Base-by-base conservation (phyloP, 129 eudicot genomes). In the Artemisia annua region DNA sequence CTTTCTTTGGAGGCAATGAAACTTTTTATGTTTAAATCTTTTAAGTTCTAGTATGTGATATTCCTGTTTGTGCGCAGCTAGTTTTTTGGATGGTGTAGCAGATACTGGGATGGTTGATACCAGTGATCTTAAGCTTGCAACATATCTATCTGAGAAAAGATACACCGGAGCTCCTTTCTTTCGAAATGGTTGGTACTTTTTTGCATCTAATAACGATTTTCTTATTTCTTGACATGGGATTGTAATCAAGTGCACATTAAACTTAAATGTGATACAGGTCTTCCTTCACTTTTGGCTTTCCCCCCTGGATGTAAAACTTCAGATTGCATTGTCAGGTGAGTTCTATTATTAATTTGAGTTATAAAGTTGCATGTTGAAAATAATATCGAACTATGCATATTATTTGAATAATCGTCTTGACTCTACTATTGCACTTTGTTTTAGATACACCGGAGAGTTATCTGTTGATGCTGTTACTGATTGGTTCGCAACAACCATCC, bases 401-500 rank as follows among this genome's bases (percentile, higher is more conserved):
- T 20, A 20, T 20, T 20, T 49, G 28, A 43, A 12, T 32, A 32
- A 50, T 13, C 32, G 26, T 57, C 13, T 48, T 67, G 17, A 81
- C 9, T 39, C 16, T 32, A 52, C 3, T 63, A 63, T 79, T 73
- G 54, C 52, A 39, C 56, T 20, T 62, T 57, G 79, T 63, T 53
- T 22, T 78, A 94, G 99, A 96, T 94, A 94, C 75, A 72, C 76
- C 1, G 99, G 96, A 52, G 96, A 90, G 66, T 94, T 84, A n/a
- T 94, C 99, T 75, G 96, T 94, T 83, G 97, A 94, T 90, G 89
- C 88, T 11, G 82, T 94, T 66, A 86, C 96, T 35, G 97, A 94
- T 65, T 94, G 96, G 96, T 79, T 94, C 81, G 87, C 96, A 49
- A 86, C 94, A 66, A 73, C 61, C 66, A 75, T 94, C 75, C 85